phyloP scores from a whole-genome alignment of 2,329 filamentous ascomycete genomes.

The Phaeoacremonium minimum region DNA sequence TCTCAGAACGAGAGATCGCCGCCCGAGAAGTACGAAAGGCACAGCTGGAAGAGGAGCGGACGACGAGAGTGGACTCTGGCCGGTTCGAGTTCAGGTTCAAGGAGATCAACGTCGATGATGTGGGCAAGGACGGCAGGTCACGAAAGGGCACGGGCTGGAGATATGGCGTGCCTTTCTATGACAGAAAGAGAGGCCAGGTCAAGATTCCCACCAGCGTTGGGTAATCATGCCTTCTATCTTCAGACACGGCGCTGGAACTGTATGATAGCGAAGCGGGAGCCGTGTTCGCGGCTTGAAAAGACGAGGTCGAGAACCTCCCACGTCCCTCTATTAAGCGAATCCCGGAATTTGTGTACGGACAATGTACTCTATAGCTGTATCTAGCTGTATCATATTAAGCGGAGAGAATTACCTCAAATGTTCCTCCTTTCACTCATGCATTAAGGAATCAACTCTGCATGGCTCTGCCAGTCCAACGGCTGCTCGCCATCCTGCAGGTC shows the following conservation, averaged over 20 bases:
- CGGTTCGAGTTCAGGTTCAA: slow-evolving; percentile 62
- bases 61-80: slow-evolving; percentile 40
- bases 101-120: slow-evolving; percentile 52
- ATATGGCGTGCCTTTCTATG: slow-evolving; percentile 60
- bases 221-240: slow-evolving; percentile 25
- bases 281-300: no score
- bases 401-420: no score
- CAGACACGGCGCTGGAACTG: slow-evolving; percentile 7
- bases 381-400: no score
- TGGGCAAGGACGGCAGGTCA: slow-evolving; percentile 49
- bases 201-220: slow-evolving; percentile 65
- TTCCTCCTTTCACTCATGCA: no score
- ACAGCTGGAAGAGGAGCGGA: slow-evolving; percentile 30
- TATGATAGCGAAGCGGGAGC: slow-evolving; percentile 12
- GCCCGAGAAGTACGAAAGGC: slow-evolving; percentile 27
- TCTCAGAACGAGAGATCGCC: slow-evolving; percentile 38
- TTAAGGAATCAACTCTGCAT: no score
- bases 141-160: slow-evolving; percentile 52
- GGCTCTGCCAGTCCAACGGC: slow-evolving; percentile 19
- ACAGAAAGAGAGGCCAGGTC: slow-evolving; percentile 58
- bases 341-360: no score
- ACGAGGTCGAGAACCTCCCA: no score
- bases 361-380: no score
- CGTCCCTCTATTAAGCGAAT: no score
- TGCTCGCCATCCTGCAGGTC: slow-evolving; percentile 15